Evolutionary conservation across 345 rosid genomes (phyloP).

Genomic region (Kernera saxatilis): DNA sequence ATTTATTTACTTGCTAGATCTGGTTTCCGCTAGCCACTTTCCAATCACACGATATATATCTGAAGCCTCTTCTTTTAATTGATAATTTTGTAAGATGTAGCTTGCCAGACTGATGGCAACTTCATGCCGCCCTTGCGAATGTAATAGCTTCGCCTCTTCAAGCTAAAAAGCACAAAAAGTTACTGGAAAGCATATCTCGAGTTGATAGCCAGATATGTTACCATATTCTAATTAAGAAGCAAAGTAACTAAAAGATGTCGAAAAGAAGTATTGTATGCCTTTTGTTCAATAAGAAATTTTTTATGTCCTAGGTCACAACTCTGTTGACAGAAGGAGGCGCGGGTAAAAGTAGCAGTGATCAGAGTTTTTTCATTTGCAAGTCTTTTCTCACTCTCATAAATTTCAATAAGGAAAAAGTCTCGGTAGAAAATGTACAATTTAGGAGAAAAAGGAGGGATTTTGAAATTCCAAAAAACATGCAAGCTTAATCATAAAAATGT

Average conservation of each 20-base stretch:
- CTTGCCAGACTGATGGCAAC: constrained; percentile 90
- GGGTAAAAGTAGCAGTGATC: neutral
- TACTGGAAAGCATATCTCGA: constrained; percentile 2
- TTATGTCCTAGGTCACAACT: constrained; percentile 3
- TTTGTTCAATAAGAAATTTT: neutral
- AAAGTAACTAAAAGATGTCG: constrained; percentile 1
- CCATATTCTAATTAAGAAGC: neutral
- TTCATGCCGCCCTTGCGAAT: constrained; percentile 90
- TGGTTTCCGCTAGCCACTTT: constrained; percentile 95
- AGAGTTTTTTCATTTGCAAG: constrained; percentile 1
- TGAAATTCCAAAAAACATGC: constrained; percentile 8
- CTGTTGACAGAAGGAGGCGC: neutral
- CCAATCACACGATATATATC: constrained; percentile 82
- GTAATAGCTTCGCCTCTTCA: constrained; percentile 93
- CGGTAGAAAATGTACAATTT: neutral
- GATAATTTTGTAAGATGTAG: constrained; percentile 61
- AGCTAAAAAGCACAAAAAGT: constrained; percentile 42
- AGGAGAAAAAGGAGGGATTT: neutral
- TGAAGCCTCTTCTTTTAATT: constrained; percentile 57
- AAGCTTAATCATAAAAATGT: constrained; percentile 19
- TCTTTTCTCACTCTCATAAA: neutral
- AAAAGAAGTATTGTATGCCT: neutral
- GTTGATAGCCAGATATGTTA: neutral
- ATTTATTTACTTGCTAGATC: constrained; percentile 80
- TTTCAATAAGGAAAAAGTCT: constrained; percentile 1